Percentiles rank a stretch among this genome's conserved stretches.
Conservation (phyloP, 768 basidiomycete genomes). For the Sporobolomyces roseus region DNA sequence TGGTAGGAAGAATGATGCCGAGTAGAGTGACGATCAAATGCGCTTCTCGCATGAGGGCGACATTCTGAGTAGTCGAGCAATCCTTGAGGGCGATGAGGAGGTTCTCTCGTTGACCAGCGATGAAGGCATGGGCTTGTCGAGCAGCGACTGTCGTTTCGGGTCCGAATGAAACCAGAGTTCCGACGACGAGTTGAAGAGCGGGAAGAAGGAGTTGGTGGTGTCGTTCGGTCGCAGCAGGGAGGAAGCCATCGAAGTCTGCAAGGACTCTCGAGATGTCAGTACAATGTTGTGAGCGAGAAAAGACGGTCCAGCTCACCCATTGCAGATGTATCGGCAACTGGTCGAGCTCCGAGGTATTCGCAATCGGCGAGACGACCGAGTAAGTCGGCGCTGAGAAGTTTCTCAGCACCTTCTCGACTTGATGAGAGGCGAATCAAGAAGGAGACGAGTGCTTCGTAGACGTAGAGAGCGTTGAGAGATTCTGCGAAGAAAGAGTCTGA, state of each 20-base stretch:
- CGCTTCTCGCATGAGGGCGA: slow-evolving; percentile 70
- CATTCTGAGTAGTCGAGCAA: slow-evolving; percentile 60
- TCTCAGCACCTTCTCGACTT: slow-evolving; percentile 76
- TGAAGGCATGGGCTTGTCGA: slow-evolving; percentile 73
- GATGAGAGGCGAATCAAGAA: slow-evolving; percentile 79
- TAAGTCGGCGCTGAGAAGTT: slow-evolving; percentile 70
- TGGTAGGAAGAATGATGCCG: slow-evolving; percentile 62
- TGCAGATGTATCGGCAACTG: slow-evolving; percentile 74
- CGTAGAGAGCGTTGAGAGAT: slow-evolving; percentile 82
- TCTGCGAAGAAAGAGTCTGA: slow-evolving; percentile 59
- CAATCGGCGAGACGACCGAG: slow-evolving; percentile 72
- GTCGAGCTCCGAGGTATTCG: slow-evolving; percentile 79
- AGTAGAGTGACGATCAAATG: slow-evolving; percentile 73
- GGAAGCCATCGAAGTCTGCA: slow-evolving; percentile 75
- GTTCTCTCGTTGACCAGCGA: slow-evolving; percentile 76
- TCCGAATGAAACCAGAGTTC: slow-evolving; percentile 55
- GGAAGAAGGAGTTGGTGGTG: slow-evolving; percentile 90
- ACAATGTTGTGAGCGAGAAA: not conserved
- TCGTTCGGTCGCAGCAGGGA: slow-evolving; percentile 78
- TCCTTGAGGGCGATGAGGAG: slow-evolving; percentile 77
- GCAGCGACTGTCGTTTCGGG: slow-evolving; percentile 58
- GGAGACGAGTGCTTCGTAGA: slow-evolving; percentile 92
- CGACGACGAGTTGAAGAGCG: slow-evolving; percentile 72
- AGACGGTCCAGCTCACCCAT: slow-evolving; percentile 56
- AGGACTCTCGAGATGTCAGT: slow-evolving; percentile 9